Evolutionary conservation across 164 flowering plant species (phyloP).

Genomic region (Magnolia sinica): DNA sequence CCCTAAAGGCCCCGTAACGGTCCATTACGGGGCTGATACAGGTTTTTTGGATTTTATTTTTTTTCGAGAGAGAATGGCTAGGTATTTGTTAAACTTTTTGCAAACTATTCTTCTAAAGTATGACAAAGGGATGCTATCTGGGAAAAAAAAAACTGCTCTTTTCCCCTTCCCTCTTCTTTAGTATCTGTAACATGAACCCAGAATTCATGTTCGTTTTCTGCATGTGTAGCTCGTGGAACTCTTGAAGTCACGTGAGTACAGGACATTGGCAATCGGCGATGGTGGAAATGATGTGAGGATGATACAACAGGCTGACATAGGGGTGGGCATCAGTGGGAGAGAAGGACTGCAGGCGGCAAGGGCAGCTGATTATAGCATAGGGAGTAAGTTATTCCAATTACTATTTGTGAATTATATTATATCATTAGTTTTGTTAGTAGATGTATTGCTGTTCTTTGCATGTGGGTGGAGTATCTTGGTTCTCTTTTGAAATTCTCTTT

Average conservation of each 20-base stretch:
- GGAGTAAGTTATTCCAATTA: constrained; percentile 58
- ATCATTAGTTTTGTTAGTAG: not conserved
- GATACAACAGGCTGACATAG: constrained; percentile 99
- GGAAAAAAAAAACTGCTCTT: not conserved
- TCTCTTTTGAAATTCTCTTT: too few species aligned
- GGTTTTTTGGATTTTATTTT: too few species aligned
- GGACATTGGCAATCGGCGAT: constrained; percentile 97
- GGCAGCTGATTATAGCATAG: constrained; percentile 99
- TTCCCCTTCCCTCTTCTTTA: too few species aligned
- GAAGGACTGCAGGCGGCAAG: constrained; percentile 99
- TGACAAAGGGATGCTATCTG: too few species aligned
- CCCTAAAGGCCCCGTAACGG: too few species aligned
- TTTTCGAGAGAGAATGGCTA: too few species aligned
- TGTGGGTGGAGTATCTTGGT: not conserved
- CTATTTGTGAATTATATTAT: not conserved
- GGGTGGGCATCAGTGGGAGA: constrained; percentile 99
- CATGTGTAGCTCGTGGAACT: constrained; percentile 84
- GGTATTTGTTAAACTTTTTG: too few species aligned
- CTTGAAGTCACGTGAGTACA: constrained; percentile 85
- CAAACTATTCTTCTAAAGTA: too few species aligned
- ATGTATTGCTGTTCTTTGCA: not conserved
- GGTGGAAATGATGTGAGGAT: constrained; percentile 99
- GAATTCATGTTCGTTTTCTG: not conserved
- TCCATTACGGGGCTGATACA: too few species aligned
- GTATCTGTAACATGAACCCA: not conserved